Evolutionary conservation across 2,329 filamentous ascomycete species (phyloP), one percentile per base, ranked within the genome.

Genomic region (Mollisia scopiformis): DNA sequence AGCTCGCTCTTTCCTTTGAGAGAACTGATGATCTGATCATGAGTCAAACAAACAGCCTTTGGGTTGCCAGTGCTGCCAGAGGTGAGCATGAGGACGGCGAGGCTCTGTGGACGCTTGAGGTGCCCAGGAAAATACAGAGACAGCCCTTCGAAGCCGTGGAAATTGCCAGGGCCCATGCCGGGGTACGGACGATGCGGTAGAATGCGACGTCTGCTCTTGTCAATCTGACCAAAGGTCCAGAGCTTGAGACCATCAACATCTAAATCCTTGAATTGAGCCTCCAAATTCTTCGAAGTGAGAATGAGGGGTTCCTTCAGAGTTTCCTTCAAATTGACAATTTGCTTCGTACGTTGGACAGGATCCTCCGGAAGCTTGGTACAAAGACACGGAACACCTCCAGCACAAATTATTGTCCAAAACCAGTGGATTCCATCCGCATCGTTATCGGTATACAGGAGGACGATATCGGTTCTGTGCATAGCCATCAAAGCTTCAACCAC

Each of bases 31-130:
- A 84, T 65, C 63, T 84, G 80, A 0, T 58, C 56, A 59, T 82
- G 77, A 0, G 69, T 74, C 1, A 84, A 71, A 1, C 62, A 64
- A 0, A 84, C 82, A 0, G 80, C 82, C 67, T 85, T 85, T 3
- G 79, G 73, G 54, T 78, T 76, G 1, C 82, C 81, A 19, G 79
- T 81, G 63, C 77, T 81, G 2, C 83, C 82, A 1, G 82, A 84
- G 1, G 82, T 85, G 3, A 85, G 71, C 79, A 84, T 81, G 2
- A 83, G 69, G 1, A 75, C 66, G 3, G 76, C 76, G 1, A 71
- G 35, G 14, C 68, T 64, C 16, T 62, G 59, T 21, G 28, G 11
- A 23, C 8, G 10, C 30, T 62, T 66, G 7, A 7, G 10, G 46
- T 14, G 30, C 31, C 50, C 56, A 23, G 31, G 25, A 28, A 16